phyloP scores from a whole-genome alignment of 148 eudicot species.

The Cornus florida region DNA sequence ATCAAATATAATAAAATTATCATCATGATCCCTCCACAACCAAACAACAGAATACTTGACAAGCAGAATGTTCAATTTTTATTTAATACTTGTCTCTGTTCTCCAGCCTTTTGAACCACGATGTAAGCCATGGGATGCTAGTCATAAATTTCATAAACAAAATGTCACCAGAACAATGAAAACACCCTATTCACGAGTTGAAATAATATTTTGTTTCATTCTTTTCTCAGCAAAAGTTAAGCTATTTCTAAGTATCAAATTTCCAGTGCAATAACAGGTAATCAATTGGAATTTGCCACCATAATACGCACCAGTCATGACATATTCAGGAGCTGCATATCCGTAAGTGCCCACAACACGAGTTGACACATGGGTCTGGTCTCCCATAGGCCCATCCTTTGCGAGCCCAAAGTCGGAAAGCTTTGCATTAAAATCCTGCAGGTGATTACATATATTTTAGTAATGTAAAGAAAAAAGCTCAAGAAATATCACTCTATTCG shows the following conservation, averaged over 20 bases:
- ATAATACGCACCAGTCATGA: slow-evolving; percentile 66
- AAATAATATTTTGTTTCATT: too few relatives aligned
- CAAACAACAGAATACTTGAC: neutral
- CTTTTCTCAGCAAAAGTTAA: neutral
- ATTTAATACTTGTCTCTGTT: too few relatives aligned
- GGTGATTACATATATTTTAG: slow-evolving; percentile 9
- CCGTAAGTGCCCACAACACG: slow-evolving; percentile 95
- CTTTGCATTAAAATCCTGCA: slow-evolving; percentile 81
- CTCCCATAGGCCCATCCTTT: slow-evolving; percentile 85
- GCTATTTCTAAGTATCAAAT: neutral
- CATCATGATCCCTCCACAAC: neutral
- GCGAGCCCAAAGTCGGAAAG: slow-evolving; percentile 94
- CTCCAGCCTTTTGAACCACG: too few relatives aligned
- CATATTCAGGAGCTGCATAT: slow-evolving; percentile 89
- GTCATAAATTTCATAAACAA: too few relatives aligned
- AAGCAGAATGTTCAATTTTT: too few relatives aligned
- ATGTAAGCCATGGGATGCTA: neutral
- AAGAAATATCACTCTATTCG: neutral
- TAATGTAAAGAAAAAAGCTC: neutral
- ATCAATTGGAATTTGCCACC: slow-evolving; percentile 4
- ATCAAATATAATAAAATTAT: too few relatives aligned
- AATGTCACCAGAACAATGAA: neutral
- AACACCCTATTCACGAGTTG: neutral
- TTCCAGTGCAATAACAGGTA: neutral
- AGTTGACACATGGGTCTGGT: slow-evolving; percentile 86